Percentiles rank a stretch among this genome's conserved stretches.
phyloP scores from a whole-genome alignment of 495 filamentous ascomycete genomes.

The Podospora pseudoanserina region DNA sequence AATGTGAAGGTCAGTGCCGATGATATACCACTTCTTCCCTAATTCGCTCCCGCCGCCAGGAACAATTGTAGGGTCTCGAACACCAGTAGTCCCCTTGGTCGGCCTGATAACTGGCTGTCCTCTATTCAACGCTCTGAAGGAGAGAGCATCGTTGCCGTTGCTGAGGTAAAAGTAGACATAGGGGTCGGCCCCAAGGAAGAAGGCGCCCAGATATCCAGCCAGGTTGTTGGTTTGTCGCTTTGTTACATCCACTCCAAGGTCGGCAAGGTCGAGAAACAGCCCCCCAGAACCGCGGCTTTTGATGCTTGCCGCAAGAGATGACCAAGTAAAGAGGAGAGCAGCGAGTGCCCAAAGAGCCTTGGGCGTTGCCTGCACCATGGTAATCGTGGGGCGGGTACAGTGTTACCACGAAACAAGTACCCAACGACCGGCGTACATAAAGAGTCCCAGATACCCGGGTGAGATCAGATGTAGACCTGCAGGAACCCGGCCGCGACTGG shows the following conservation, averaged over 20 bases:
- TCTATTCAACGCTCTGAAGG: constrained; percentile 46
- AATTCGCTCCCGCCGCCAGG: constrained; percentile 47
- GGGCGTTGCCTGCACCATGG: constrained; percentile 2
- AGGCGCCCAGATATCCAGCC: constrained; percentile 48
- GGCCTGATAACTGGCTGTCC: constrained; percentile 47
- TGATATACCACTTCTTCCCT: constrained; percentile 53
- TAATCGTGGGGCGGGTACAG: background rate
- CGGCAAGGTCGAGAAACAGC: constrained; percentile 9
- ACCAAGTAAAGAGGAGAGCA: constrained; percentile 12
- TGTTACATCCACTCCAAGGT: constrained; percentile 14
- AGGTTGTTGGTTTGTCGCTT: constrained; percentile 39
- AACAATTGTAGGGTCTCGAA: constrained; percentile 48
- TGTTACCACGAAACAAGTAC: background rate
- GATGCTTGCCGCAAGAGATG: constrained; percentile 8
- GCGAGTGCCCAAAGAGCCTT: background rate
- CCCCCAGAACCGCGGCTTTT: background rate
- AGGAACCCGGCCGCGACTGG: constrained; percentile 1
- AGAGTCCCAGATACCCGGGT: constrained; percentile 9
- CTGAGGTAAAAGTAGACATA: constrained; percentile 54
- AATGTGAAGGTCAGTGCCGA: constrained; percentile 52
- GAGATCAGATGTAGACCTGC: constrained; percentile 2
- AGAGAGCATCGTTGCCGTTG: constrained; percentile 47
- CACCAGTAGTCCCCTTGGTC: constrained; percentile 48
- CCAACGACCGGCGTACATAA: background rate
- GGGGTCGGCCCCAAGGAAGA: constrained; percentile 52